Evolutionary conservation across 495 filamentous ascomycete species (phyloP), one percentile per base, ranked within the genome.

Genomic region (Thermothielavioides terrestris): DNA sequence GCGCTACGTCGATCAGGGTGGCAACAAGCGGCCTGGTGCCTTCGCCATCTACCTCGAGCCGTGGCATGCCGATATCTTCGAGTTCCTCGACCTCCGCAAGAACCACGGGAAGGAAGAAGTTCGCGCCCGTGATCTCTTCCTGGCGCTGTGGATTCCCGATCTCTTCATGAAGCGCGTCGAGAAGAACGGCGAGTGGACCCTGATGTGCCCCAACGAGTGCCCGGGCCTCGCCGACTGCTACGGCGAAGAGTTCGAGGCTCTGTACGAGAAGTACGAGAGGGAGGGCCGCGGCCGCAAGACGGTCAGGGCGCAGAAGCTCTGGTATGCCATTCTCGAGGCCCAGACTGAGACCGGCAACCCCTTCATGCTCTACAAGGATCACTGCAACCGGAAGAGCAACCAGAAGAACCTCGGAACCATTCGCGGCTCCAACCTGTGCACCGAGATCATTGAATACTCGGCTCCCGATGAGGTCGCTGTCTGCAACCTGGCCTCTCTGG

Each of bases 11-110:
- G 92, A 98, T 63, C 92, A 98, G 71, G 92, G 92, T 70, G 92
- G 92, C 60, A 98, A 98, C 79, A 98, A 98, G 80, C 87, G 92
- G 37, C 92, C 92, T 28, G 92, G 92, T 70, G 92, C 92, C 43
- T 98, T 98, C 67, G 92, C 92, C 56, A 94, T 97, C 68, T 98
- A 98, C 71, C 77, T 98, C n/a, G 92, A 98, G 77, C 92, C 92
- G 15, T 98, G 92, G 92, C 92, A 98, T 71, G 84, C 90, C 18
- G 92, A 98, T 72, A 85, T 98, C 32, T 96, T 96, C 60, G 84
- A 91, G 64, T 98, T 94, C 77, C 79, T 98, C 55, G 92, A 98
- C 62, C 81, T 98, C 37, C 85, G 92, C 54, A 98, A 98, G 82
- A 98, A 98, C 69, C 92, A 98, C 67, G 92, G 92, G 55, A 98